Percentiles rank a stretch among this genome's conserved stretches.
Evolutionary conservation across 176 grass and related monocot species (phyloP).

Genomic region (Aegilops sharonensis): DNA sequence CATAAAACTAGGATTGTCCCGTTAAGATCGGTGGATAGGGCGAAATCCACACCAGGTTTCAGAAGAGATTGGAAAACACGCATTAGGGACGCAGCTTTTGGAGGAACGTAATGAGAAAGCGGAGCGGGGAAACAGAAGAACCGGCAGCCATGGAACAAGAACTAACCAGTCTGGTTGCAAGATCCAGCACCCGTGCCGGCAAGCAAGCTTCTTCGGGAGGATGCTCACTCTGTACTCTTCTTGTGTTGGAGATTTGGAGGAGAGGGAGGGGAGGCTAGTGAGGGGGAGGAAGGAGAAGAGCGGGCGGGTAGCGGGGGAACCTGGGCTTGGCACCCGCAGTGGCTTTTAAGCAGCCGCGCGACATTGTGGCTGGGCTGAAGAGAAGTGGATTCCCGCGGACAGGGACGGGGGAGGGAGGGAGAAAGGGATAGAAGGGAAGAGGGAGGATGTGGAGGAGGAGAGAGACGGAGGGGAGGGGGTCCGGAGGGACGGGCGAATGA

Average conservation of each 20-base stretch:
- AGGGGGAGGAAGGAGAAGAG: neutral
- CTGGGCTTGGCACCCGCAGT: neutral
- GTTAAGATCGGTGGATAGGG: neutral
- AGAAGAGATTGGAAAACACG: neutral
- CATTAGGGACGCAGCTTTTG: neutral
- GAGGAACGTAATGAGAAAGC: neutral
- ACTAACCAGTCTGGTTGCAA: neutral
- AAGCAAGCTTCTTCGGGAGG: neutral
- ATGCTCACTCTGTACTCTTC: neutral
- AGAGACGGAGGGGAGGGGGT: neutral
- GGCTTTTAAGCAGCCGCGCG: slow-evolving; percentile 31
- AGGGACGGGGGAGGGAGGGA: neutral
- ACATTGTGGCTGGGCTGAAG: slow-evolving; percentile 18
- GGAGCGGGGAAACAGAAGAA: neutral
- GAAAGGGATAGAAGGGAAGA: neutral
- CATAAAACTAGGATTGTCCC: neutral
- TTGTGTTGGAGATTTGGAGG: neutral
- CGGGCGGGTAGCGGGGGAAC: neutral
- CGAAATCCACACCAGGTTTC: neutral
- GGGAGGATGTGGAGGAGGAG: neutral
- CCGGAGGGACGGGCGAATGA: slow-evolving; percentile 4
- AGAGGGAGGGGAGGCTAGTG: neutral
- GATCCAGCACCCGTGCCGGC: neutral
- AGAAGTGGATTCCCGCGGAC: slow-evolving; percentile 29
- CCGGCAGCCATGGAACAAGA: neutral